Evolutionary conservation across 2,329 filamentous ascomycete genomes (phyloP).

Genomic region (Trichoderma harzianum): DNA sequence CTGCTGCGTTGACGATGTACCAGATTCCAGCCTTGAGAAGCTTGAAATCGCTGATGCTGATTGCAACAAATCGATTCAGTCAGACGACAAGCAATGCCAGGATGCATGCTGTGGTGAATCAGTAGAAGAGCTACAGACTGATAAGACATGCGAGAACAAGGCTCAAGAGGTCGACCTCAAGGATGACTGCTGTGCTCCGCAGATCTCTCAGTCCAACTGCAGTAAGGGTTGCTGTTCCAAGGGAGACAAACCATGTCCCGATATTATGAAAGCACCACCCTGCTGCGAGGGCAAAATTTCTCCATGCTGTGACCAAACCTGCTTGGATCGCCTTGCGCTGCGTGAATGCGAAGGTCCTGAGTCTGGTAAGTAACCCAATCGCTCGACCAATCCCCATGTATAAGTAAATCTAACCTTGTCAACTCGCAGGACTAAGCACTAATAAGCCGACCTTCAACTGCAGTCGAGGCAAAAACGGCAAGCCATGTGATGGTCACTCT

Average conservation of each 20-base stretch:
- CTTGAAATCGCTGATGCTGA: background rate
- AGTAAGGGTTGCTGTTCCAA: background rate
- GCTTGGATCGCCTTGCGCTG: slow-evolving; percentile 43
- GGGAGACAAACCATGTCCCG: background rate
- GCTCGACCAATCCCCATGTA: background rate
- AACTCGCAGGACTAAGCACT: slow-evolving; percentile 4
- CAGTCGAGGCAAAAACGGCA: slow-evolving; percentile 24
- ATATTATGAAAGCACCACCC: background rate
- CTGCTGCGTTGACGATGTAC: background rate
- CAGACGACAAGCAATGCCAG: background rate
- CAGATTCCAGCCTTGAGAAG: background rate
- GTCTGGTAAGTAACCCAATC: background rate
- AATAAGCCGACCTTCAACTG: background rate
- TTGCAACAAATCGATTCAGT: background rate
- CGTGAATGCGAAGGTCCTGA: slow-evolving; percentile 34
- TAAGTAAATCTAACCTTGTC: background rate
- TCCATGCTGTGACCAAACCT: slow-evolving; percentile 43
- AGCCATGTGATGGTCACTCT: slow-evolving; percentile 38
- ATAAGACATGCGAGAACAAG: background rate
- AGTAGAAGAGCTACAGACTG: background rate
- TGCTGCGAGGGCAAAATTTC: slow-evolving; percentile 42
- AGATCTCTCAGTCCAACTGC: background rate
- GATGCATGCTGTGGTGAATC: background rate
- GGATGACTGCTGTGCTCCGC: background rate
- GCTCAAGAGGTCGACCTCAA: background rate